These are phyloP conservation scores for Puccinia horiana DNA, from an alignment of 1,284 basidiomycete species.

Conservation along the genomic window DNA sequence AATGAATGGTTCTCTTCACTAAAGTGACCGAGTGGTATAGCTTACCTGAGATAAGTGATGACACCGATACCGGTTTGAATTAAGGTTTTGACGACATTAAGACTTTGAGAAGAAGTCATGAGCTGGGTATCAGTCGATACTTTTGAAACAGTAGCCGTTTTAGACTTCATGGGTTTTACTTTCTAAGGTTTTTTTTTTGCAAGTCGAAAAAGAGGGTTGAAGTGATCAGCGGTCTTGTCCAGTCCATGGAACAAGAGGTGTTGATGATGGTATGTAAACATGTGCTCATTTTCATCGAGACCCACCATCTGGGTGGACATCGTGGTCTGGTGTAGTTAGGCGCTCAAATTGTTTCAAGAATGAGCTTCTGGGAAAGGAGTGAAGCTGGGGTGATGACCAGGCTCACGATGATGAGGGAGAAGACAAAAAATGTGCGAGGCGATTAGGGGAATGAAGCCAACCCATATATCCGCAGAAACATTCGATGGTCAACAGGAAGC, in stretches of 20 bases:
- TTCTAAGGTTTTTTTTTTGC: not conserved
- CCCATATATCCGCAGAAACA: too few relatives aligned
- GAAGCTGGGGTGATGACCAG: too few relatives aligned
- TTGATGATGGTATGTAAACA: too few relatives aligned
- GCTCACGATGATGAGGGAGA: too few relatives aligned
- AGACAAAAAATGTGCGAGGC: too few relatives aligned
- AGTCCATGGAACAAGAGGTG: not conserved
- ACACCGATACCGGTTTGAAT: conserved; percentile 49
- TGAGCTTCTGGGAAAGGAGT: not conserved
- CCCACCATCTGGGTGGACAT: conserved; percentile 21
- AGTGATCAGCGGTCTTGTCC: not conserved
- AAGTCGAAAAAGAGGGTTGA: not conserved
- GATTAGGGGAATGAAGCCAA: too few relatives aligned
- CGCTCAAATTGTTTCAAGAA: too few relatives aligned
- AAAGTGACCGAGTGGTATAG: not conserved
- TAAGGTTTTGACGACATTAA: conserved; percentile 36
- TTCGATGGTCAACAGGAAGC: too few relatives aligned
- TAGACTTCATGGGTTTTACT: not conserved
- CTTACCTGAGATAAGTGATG: conserved; percentile 48
- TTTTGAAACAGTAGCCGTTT: not conserved
- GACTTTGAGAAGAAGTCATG: conserved; percentile 44
- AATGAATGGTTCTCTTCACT: too few relatives aligned
- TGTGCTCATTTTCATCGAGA: not conserved
- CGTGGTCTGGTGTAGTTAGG: not conserved
- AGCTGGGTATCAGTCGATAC: conserved; percentile 23